Conservation (phyloP, 129 eudicot genomes). For the Escallonia herrerae region DNA sequence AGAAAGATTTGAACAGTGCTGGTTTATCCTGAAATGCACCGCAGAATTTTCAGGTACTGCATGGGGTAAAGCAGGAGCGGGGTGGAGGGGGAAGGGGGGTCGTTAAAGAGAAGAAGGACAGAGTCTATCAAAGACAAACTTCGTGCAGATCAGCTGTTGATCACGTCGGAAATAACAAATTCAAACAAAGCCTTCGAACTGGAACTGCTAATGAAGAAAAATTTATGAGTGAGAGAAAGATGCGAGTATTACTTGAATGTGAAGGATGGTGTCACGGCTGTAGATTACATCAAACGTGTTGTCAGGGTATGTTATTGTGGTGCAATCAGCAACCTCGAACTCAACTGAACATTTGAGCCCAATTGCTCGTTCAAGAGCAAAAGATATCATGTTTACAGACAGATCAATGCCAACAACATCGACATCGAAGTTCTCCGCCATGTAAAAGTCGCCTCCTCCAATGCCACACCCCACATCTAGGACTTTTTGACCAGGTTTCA, state of each 20-base stretch:
- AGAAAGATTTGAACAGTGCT: slow-evolving; percentile 67
- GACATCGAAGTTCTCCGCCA: slow-evolving; percentile 85
- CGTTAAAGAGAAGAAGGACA: background rate
- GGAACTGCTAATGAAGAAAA: background rate
- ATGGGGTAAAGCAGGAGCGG: background rate
- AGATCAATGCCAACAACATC: slow-evolving; percentile 94
- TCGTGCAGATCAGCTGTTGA: too few relatives aligned
- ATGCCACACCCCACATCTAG: slow-evolving; percentile 99
- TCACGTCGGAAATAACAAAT: too few relatives aligned
- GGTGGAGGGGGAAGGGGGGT: background rate
- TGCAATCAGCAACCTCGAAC: slow-evolving; percentile 97
- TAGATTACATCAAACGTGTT: slow-evolving; percentile 86
- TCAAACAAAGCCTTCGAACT: background rate
- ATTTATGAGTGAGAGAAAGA: background rate
- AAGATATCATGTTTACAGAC: slow-evolving; percentile 87
- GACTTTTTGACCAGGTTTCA: slow-evolving; percentile 88
- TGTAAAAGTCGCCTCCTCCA: slow-evolving; percentile 96
- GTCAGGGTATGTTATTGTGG: slow-evolving; percentile 77
- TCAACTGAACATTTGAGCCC: slow-evolving; percentile 87
- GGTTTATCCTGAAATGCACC: slow-evolving; percentile 69
- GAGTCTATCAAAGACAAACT: too few relatives aligned
- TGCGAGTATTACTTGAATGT: slow-evolving; percentile 67
- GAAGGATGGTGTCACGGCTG: slow-evolving; percentile 95
- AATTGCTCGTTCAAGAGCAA: slow-evolving; percentile 87
- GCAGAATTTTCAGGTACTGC: background rate